Evolutionary conservation across 2,329 filamentous ascomycete species (phyloP).

Genomic region (Xylaria sp.): DNA sequence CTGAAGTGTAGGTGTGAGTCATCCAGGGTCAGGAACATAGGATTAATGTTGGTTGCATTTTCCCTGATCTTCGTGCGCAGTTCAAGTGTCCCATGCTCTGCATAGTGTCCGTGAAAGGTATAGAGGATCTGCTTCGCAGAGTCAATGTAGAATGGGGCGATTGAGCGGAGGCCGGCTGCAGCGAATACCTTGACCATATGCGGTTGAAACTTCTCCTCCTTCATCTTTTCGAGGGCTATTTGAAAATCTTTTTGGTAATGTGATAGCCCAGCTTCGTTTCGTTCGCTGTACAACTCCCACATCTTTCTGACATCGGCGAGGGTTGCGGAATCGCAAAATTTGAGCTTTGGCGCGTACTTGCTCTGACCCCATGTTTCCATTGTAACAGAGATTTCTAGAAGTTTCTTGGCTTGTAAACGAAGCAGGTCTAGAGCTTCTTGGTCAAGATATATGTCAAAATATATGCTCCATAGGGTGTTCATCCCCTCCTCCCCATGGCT

Average conservation of each 20-base stretch:
- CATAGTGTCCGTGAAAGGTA: conserved; percentile 37
- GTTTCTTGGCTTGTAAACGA: conserved; percentile 45
- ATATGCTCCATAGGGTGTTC: conserved; percentile 49
- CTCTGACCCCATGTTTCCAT: conserved; percentile 48
- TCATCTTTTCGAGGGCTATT: background rate
- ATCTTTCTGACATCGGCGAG: conserved; percentile 44
- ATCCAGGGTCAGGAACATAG: conserved; percentile 45
- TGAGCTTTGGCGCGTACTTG: conserved; percentile 47
- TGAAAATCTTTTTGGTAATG: conserved; percentile 11
- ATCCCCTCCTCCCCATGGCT: conserved; percentile 28
- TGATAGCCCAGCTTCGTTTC: background rate
- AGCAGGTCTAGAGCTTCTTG: conserved; percentile 41
- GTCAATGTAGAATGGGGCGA: too few relatives aligned
- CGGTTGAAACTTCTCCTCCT: background rate
- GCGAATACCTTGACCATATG: too few relatives aligned
- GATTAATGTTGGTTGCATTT: conserved; percentile 41
- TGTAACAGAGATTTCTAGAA: conserved; percentile 43
- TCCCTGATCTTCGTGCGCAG: conserved; percentile 10
- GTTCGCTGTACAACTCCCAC: conserved; percentile 42
- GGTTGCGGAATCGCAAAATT: conserved; percentile 53
- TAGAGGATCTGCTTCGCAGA: conserved; percentile 20
- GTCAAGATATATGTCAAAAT: conserved; percentile 56
- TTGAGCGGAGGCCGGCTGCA: too few relatives aligned
- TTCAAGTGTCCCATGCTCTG: conserved; percentile 38
- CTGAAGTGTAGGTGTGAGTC: conserved; percentile 48